phyloP scores from a whole-genome alignment of 257 asterid genomes.

The Plantago ovata region DNA sequence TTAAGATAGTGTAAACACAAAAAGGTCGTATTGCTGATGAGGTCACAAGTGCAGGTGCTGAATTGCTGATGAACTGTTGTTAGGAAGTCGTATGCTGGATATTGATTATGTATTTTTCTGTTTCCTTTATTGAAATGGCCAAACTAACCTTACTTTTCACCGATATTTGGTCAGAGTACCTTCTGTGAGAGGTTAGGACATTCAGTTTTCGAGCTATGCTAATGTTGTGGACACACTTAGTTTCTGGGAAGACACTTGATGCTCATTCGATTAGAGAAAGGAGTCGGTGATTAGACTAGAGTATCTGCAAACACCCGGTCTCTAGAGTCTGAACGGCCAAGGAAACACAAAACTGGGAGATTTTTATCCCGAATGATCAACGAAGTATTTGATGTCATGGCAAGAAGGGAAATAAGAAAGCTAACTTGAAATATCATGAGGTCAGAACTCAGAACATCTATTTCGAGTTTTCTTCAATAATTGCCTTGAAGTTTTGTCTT shows the following conservation, averaged over 20 bases:
- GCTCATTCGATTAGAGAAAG: conserved; percentile 74
- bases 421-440: conserved; percentile 21
- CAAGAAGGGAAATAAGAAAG: conserved; percentile 63
- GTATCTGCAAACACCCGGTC: conserved; percentile 64
- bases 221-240: conserved; percentile 82
- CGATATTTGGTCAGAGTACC: no score
- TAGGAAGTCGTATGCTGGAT: no score
- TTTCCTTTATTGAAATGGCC: no score
- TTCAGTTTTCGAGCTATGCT: conserved; percentile 55
- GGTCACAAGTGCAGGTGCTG: no score
- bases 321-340: conserved; percentile 66
- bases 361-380: conserved; percentile 65
- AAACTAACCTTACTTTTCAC: no score
- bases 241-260: conserved; percentile 81
- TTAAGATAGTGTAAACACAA: no score
- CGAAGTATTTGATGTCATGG: conserved; percentile 28
- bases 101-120: no score
- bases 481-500: not conserved
- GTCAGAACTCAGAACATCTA: conserved; percentile 24
- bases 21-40: no score
- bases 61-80: no score
- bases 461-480: no score
- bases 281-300: conserved; percentile 57
- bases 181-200: conserved; percentile 34
- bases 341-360: conserved; percentile 92